phyloP scores from a whole-genome alignment of 495 filamentous ascomycete species.

The Tuber umbilicatum region DNA sequence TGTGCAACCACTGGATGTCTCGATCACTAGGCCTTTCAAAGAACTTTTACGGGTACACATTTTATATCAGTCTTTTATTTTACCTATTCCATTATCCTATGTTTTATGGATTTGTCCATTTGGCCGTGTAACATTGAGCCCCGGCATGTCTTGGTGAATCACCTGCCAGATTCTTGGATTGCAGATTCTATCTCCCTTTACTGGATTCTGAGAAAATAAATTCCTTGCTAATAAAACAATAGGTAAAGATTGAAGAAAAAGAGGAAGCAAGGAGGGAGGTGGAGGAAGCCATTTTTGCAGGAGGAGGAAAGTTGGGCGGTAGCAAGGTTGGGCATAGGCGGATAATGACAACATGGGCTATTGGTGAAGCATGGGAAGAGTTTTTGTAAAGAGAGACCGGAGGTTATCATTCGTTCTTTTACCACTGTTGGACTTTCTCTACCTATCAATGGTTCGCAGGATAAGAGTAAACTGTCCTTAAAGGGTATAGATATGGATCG shows the following conservation, averaged over 20 bases:
- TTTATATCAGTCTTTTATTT: not conserved
- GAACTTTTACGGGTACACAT: not conserved
- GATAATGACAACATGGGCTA: not conserved
- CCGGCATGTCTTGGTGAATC: too few species aligned
- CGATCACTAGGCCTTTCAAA: slow-evolving; percentile 9
- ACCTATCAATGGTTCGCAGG: not conserved
- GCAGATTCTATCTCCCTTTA: too few species aligned
- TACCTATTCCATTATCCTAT: too few species aligned
- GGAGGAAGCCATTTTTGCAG: not conserved
- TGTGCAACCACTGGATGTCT: not conserved
- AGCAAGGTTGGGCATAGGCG: not conserved
- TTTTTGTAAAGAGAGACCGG: not conserved
- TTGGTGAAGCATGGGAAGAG: not conserved
- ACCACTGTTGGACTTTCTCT: slow-evolving; percentile 1
- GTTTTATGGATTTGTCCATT: too few species aligned
- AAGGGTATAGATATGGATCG: not conserved
- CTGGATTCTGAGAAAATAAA: too few species aligned
- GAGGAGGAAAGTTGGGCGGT: not conserved
- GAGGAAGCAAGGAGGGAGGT: not conserved
- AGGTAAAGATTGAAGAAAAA: not conserved
- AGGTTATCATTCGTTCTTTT: slow-evolving; percentile 3
- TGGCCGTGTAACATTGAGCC: too few species aligned
- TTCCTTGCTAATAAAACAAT: not conserved
- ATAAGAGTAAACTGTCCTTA: not conserved
- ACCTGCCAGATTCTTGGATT: too few species aligned